Conservation (phyloP, 2,329 filamentous ascomycete species). For the Botryotinia narcissicola region DNA sequence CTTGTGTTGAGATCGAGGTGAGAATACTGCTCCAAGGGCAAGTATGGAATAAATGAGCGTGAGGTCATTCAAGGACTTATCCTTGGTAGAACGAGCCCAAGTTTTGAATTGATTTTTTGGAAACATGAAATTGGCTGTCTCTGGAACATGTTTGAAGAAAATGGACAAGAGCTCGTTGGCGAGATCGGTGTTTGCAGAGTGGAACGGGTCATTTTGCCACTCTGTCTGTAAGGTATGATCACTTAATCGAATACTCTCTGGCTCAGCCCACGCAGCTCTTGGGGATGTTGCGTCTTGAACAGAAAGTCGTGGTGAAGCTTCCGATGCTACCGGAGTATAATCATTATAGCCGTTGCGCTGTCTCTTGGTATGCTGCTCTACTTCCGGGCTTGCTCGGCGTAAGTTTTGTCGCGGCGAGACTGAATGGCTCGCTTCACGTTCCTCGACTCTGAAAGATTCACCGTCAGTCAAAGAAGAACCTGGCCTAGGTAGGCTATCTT, state of each 20-base stretch:
- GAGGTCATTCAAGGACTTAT: constrained; percentile 52
- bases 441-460: constrained; percentile 34
- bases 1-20: constrained; percentile 45
- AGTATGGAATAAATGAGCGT: constrained; percentile 62
- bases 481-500: constrained; percentile 34
- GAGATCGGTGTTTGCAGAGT: constrained; percentile 44
- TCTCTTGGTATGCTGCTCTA: constrained; percentile 36
- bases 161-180: constrained; percentile 52
- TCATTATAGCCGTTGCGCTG: constrained; percentile 35
- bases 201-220: constrained; percentile 49
- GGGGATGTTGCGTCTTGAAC: constrained; percentile 30
- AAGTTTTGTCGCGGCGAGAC: constrained; percentile 33
- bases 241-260: constrained; percentile 15
- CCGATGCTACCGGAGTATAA: constrained; percentile 37
- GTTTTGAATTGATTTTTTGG: constrained; percentile 51
- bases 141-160: constrained; percentile 58
- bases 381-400: constrained; percentile 34
- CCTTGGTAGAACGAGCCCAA: constrained; percentile 49
- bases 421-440: constrained; percentile 31
- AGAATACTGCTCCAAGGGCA: constrained; percentile 56
- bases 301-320: constrained; percentile 34
- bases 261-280: constrained; percentile 29
- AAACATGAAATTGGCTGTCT: constrained; percentile 54
- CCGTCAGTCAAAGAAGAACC: constrained; percentile 34
- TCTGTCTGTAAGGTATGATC: constrained; percentile 30